Evolutionary conservation across 805 yeast genomes (phyloP).

Genomic region (Tetrapisispora iriomotensis): DNA sequence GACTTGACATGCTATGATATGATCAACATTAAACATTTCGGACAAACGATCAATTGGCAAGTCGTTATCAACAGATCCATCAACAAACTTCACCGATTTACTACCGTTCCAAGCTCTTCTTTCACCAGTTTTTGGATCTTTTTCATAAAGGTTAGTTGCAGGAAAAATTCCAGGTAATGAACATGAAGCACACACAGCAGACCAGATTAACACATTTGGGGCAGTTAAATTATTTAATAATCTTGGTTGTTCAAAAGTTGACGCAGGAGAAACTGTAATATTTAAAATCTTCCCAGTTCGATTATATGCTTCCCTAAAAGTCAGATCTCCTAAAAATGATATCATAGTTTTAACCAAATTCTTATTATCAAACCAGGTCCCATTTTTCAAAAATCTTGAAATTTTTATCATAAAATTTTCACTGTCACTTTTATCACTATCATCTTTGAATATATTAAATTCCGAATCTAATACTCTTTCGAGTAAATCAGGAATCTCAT

Average conservation of each 20-base stretch:
- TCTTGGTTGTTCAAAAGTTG: constrained; percentile 82
- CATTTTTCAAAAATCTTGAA: constrained; percentile 60
- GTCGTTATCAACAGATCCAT: constrained; percentile 91
- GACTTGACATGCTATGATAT: constrained; percentile 92
- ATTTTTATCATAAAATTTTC: constrained; percentile 42
- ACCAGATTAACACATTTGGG: constrained; percentile 71
- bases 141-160: constrained; percentile 72
- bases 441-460: constrained; percentile 49
- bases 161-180: constrained; percentile 86
- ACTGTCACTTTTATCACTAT: constrained; percentile 38
- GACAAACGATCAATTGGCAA: constrained; percentile 78
- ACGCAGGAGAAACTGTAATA: constrained; percentile 84
- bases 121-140: constrained; percentile 60
- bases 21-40: constrained; percentile 95
- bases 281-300: constrained; percentile 84
- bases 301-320: constrained; percentile 88
- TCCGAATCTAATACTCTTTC: constrained; percentile 32
- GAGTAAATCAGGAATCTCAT: constrained; percentile 53
- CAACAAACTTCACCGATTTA: constrained; percentile 69
- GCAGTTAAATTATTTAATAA: constrained; percentile 68
- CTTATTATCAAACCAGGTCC: constrained; percentile 76
- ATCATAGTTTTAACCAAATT: constrained; percentile 65
- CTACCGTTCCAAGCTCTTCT: constrained; percentile 68
- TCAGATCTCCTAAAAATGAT: constrained; percentile 72
- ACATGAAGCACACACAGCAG: constrained; percentile 86